Conservation (phyloP, 805 yeast genomes). For the Jamesozyma spencerorum region DNA sequence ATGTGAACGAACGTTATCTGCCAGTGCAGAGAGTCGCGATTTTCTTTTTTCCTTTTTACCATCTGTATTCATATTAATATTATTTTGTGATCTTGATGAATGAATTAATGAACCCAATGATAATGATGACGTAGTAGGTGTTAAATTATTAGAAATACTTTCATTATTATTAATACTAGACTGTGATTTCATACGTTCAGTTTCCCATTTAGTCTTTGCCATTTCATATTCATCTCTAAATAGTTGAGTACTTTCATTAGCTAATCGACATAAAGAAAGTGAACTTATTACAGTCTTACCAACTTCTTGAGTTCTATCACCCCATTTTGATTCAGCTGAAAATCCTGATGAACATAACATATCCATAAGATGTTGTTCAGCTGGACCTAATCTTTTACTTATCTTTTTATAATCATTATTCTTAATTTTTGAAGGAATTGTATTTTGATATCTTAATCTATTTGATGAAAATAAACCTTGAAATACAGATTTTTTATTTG, state of each 20-base stretch:
- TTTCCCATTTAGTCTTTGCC: slow-evolving; percentile 20
- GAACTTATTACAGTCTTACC: slow-evolving; percentile 81
- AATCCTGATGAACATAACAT: slow-evolving; percentile 93
- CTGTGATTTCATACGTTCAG: slow-evolving; percentile 6
- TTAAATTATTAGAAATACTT: slow-evolving; percentile 1
- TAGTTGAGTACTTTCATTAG: slow-evolving; percentile 34
- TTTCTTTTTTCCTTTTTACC: slow-evolving; percentile 29
- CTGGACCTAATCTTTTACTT: slow-evolving; percentile 62
- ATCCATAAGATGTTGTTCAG: slow-evolving; percentile 88
- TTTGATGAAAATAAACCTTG: slow-evolving; percentile 50
- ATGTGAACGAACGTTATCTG: slow-evolving; percentile 49
- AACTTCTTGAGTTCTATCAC: slow-evolving; percentile 80
- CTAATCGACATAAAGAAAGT: slow-evolving; percentile 34
- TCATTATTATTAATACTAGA: background rate
- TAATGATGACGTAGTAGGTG: slow-evolving; percentile 10
- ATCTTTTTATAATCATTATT: slow-evolving; percentile 36
- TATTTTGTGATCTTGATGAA: slow-evolving; percentile 24
- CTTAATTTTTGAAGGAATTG: background rate
- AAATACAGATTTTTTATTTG: slow-evolving; percentile 53
- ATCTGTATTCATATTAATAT: slow-evolving; percentile 1
- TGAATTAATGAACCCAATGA: slow-evolving; percentile 9
- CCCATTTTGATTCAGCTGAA: slow-evolving; percentile 62
- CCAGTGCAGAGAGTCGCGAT: slow-evolving; percentile 53
- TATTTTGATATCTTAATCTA: slow-evolving; percentile 21
- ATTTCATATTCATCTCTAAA: slow-evolving; percentile 21